A percentile compares a stretch with the other conserved stretches of the same genome.
These are phyloP conservation scores for Oenanthe sinensis DNA, from an alignment of 129 eudicot species.

Conservation along the genomic window DNA sequence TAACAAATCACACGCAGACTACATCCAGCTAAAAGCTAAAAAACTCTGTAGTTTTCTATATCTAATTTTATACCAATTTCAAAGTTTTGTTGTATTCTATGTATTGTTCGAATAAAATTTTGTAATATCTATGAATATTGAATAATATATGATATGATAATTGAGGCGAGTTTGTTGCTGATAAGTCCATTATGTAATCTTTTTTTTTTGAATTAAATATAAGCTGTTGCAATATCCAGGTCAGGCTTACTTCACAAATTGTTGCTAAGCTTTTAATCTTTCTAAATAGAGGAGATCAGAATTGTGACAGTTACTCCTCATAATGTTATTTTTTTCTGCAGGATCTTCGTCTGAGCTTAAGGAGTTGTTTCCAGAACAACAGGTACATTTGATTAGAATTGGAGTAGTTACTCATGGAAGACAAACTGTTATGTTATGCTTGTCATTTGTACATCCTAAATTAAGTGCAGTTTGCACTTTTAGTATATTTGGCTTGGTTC, in stretches of 20 bases:
- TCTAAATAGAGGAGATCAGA: neutral
- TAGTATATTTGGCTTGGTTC: neutral
- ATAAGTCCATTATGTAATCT: neutral
- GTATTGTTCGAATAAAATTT: neutral
- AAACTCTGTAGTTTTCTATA: neutral
- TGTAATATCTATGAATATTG: neutral
- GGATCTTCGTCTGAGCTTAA: conserved; percentile 83
- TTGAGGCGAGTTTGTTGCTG: neutral
- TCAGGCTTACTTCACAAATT: neutral
- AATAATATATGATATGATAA: neutral
- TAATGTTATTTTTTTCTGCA: conserved; percentile 15
- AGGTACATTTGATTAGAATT: conserved; percentile 39
- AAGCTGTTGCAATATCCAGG: neutral
- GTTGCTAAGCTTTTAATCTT: neutral
- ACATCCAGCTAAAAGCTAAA: neutral
- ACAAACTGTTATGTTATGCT: neutral
- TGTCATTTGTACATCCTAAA: no score
- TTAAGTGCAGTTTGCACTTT: neutral
- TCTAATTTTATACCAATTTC: neutral
- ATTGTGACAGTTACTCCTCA: neutral
- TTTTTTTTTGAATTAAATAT: neutral
- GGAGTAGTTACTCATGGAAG: conserved; percentile 1
- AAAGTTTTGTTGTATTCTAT: neutral
- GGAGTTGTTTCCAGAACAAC: conserved; percentile 88
- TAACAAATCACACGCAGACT: neutral